Evolutionary conservation across 495 filamentous ascomycete species (phyloP).

Genomic region (Aspergillus biplanus): DNA sequence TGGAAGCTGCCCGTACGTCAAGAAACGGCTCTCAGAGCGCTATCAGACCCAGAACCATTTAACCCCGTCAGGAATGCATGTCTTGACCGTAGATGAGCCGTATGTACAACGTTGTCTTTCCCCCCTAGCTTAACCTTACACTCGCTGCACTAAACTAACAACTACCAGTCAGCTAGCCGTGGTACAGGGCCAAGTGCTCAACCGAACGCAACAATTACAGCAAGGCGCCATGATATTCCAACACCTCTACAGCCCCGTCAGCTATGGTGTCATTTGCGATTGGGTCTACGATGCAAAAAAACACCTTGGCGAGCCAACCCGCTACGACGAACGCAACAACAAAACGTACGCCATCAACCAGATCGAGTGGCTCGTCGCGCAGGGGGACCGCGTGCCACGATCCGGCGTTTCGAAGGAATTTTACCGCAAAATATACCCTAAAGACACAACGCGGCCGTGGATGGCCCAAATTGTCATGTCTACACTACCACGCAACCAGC

Average conservation of each 20-base stretch:
- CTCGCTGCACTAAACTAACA: neutral
- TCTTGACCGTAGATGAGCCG: slow-evolving; percentile 56
- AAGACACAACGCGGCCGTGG: neutral
- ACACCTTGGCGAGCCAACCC: slow-evolving; percentile 48
- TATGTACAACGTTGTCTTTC: slow-evolving; percentile 20
- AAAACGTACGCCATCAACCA: slow-evolving; percentile 52
- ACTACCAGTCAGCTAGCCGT: slow-evolving; percentile 55
- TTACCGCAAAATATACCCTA: slow-evolving; percentile 12
- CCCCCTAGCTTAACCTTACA: neutral
- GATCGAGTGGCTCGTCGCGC: slow-evolving; percentile 57
- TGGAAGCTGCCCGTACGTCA: slow-evolving; percentile 65
- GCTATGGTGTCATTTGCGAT: slow-evolving; percentile 57
- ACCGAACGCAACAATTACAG: slow-evolving; percentile 53
- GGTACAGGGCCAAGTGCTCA: slow-evolving; percentile 56
- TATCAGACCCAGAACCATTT: slow-evolving; percentile 36
- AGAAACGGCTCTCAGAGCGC: slow-evolving; percentile 43
- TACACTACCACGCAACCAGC: neutral
- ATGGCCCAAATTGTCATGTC: slow-evolving; percentile 17
- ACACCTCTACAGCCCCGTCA: slow-evolving; percentile 40
- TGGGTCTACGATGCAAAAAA: slow-evolving; percentile 48
- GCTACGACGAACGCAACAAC: slow-evolving; percentile 48
- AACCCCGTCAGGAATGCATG: slow-evolving; percentile 42
- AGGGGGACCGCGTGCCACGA: slow-evolving; percentile 12
- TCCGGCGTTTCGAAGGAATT: slow-evolving; percentile 3
- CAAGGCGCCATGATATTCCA: slow-evolving; percentile 26